Evolutionary conservation across 2,329 filamentous ascomycete genomes (phyloP).

Genomic region (Fusarium lyarnte): DNA sequence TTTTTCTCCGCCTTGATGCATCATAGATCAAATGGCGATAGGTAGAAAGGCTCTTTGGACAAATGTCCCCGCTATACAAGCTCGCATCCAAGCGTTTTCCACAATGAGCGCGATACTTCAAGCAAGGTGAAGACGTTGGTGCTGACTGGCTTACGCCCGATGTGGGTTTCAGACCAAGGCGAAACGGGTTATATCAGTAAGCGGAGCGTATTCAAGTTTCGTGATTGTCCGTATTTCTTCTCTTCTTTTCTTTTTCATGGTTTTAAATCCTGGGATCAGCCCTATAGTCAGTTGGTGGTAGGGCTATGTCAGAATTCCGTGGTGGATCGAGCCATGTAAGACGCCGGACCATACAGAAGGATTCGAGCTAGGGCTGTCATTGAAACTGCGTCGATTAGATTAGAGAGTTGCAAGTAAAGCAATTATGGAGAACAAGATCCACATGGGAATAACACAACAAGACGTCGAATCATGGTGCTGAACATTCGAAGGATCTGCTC

Average conservation of each 20-base stretch:
- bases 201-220: neutral
- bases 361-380: neutral
- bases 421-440: neutral
- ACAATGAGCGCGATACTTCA: neutral
- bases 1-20: neutral
- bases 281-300: conserved; percentile 22
- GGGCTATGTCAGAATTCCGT: conserved; percentile 12
- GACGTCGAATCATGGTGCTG: neutral
- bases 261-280: conserved; percentile 19
- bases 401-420: neutral
- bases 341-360: neutral
- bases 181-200: conserved; percentile 2
- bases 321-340: neutral
- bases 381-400: neutral
- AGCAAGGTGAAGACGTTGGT: neutral
- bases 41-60: neutral
- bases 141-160: conserved; percentile 29
- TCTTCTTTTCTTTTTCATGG: neutral
- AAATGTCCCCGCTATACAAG: neutral
- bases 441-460: neutral
- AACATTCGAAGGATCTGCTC: neutral
- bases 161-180: neutral
- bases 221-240: neutral
- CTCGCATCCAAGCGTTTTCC: conserved; percentile 1
- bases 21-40: neutral